These are phyloP conservation scores for Ilyonectria destructans DNA, from an alignment of 2,329 filamentous ascomycete genomes.

Conservation along the genomic window DNA sequence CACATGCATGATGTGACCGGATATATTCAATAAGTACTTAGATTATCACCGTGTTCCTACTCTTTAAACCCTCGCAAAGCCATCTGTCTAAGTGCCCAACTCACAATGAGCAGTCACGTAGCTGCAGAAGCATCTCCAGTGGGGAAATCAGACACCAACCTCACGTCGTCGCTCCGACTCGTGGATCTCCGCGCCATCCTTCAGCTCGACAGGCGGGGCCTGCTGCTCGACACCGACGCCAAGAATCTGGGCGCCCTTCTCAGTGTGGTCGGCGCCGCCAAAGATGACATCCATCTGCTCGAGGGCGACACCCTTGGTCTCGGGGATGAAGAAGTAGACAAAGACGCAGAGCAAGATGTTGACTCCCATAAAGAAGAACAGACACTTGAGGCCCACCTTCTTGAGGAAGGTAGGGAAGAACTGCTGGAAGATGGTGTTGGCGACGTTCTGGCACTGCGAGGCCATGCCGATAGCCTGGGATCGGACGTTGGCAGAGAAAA, in stretches of 20 bases:
- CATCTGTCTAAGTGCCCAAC: neutral
- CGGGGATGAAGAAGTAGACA: slow-evolving; percentile 67
- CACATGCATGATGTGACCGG: slow-evolving; percentile 7
- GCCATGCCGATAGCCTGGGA: slow-evolving; percentile 80
- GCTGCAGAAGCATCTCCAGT: neutral
- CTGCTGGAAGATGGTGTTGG: slow-evolving; percentile 78
- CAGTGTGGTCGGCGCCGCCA: slow-evolving; percentile 53
- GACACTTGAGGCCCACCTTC: slow-evolving; percentile 65
- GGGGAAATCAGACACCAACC: slow-evolving; percentile 32
- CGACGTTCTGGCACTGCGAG: slow-evolving; percentile 74
- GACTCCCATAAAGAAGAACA: slow-evolving; percentile 54
- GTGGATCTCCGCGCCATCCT: slow-evolving; percentile 45
- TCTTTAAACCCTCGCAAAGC: neutral
- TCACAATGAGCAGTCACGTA: neutral
- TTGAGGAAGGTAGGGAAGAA: slow-evolving; percentile 80
- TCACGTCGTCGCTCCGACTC: slow-evolving; percentile 44
- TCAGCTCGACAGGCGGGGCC: slow-evolving; percentile 36
- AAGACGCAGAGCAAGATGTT: slow-evolving; percentile 65
- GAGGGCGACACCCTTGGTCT: slow-evolving; percentile 70
- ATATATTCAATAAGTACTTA: slow-evolving; percentile 21
- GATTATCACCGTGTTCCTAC: neutral
- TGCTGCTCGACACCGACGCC: slow-evolving; percentile 34
- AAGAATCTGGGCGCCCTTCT: slow-evolving; percentile 50
- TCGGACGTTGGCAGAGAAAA: slow-evolving; percentile 82
- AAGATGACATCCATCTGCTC: slow-evolving; percentile 78